Conservation (phyloP, 2,329 filamentous ascomycete genomes). For the Aschersonia sp. region DNA sequence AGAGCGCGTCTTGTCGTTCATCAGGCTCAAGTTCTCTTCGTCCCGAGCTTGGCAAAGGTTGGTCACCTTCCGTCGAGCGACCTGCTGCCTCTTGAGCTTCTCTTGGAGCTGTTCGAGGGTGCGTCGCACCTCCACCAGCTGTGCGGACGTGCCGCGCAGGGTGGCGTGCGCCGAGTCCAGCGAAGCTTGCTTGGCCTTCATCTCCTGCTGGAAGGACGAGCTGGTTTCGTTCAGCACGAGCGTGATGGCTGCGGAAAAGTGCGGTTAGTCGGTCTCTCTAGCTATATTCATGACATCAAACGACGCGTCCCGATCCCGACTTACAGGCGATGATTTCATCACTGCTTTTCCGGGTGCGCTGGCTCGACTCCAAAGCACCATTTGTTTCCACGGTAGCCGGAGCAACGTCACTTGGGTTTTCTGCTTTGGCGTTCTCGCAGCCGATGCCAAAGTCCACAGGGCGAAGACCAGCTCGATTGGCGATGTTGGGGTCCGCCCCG, state of each 20-base stretch:
- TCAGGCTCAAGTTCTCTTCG: constrained; percentile 43
- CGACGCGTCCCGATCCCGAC: constrained; percentile 18
- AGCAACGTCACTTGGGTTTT: constrained; percentile 25
- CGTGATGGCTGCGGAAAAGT: constrained; percentile 50
- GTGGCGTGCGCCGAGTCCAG: constrained; percentile 71
- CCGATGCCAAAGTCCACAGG: constrained; percentile 93
- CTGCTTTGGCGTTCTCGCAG: constrained; percentile 37
- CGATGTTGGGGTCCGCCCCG: constrained; percentile 80
- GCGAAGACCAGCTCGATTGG: constrained; percentile 76
- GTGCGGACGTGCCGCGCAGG: constrained; percentile 65
- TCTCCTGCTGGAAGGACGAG: constrained; percentile 62
- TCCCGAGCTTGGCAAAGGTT: constrained; percentile 66
- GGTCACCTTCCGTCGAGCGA: constrained; percentile 55
- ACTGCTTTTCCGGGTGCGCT: constrained; percentile 55
- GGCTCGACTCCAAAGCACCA: constrained; percentile 28
- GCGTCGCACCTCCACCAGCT: constrained; percentile 63
- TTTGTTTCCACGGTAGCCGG: constrained; percentile 23
- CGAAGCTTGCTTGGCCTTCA: constrained; percentile 68
- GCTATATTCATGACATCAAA: neutral
- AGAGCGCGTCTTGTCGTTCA: constrained; percentile 24
- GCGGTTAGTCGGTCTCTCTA: neutral
- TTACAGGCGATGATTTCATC: constrained; percentile 68
- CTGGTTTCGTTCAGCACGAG: constrained; percentile 69
- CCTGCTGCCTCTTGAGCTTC: constrained; percentile 46
- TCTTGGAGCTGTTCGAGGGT: constrained; percentile 56